phyloP scores from a whole-genome alignment of 2,329 filamentous ascomycete genomes.

The Ophiostoma piceae region DNA sequence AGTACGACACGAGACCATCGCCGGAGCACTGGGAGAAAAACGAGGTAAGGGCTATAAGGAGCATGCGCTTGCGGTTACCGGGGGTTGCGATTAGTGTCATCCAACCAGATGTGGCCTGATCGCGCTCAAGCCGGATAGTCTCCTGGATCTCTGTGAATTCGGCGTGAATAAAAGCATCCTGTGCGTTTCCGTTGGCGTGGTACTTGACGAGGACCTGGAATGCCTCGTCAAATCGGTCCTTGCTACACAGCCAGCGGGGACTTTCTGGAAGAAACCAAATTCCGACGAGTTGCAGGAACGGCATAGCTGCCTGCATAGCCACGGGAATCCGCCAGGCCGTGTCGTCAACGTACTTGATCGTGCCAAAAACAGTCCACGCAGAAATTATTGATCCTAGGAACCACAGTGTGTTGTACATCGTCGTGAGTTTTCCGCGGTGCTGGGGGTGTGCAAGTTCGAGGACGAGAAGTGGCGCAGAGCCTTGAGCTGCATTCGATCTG shows the following conservation, averaged over 20 bases:
- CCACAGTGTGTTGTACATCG: slow-evolving; percentile 77
- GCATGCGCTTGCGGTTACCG: slow-evolving; percentile 26
- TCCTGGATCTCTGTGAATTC: slow-evolving; percentile 57
- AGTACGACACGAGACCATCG: slow-evolving; percentile 36
- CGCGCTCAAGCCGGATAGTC: slow-evolving; percentile 50
- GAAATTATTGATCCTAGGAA: slow-evolving; percentile 69
- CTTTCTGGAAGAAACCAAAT: slow-evolving; percentile 24
- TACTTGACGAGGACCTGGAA: slow-evolving; percentile 32
- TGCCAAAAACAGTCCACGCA: slow-evolving; percentile 67
- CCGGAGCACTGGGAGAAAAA: slow-evolving; percentile 25
- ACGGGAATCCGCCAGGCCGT: slow-evolving; percentile 39
- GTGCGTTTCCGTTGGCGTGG: slow-evolving; percentile 28
- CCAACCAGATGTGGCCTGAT: slow-evolving; percentile 48
- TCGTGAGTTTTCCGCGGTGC: slow-evolving; percentile 70
- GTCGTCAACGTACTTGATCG: slow-evolving; percentile 32
- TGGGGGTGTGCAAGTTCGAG: slow-evolving; percentile 67
- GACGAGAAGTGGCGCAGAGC: slow-evolving; percentile 8
- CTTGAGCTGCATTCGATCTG: slow-evolving; percentile 4
- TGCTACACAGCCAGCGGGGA: slow-evolving; percentile 23
- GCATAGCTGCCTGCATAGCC: slow-evolving; percentile 36
- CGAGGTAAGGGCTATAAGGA: slow-evolving; percentile 24
- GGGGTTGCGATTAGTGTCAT: slow-evolving; percentile 41
- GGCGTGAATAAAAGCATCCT: slow-evolving; percentile 50
- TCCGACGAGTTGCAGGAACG: slow-evolving; percentile 21
- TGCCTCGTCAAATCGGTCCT: slow-evolving; percentile 36